Percentiles rank a stretch among this genome's conserved stretches.
Evolutionary conservation across 225 moss, liverwort and hornwort species (phyloP).

Genomic region (Neckera pumila): DNA sequence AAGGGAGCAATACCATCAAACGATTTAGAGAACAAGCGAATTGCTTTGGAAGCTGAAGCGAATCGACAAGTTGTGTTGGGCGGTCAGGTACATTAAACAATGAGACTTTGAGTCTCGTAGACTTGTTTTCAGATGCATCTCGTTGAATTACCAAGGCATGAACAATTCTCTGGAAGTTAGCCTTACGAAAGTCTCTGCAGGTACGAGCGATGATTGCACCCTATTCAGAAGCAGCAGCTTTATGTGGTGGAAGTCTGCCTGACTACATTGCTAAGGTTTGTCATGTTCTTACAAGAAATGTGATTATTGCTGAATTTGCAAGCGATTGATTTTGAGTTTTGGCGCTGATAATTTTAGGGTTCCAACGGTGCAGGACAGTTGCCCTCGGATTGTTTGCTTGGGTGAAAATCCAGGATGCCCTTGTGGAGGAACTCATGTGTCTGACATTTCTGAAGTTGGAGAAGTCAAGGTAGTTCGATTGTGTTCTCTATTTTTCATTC

Average conservation of each 20-base stretch:
- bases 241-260: conserved; percentile 71
- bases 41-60: conserved; percentile 56
- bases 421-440: conserved; percentile 77
- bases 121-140: neutral
- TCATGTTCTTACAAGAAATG: neutral
- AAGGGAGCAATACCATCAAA: conserved; percentile 45
- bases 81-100: conserved; percentile 34
- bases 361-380: conserved; percentile 43
- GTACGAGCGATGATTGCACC: conserved; percentile 42
- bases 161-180: neutral
- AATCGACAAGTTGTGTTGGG: conserved; percentile 44
- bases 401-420: conserved; percentile 57
- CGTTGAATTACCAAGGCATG: neutral
- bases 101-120: neutral
- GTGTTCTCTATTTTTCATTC: neutral
- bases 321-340: neutral
- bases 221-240: conserved; percentile 53
- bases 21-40: conserved; percentile 47
- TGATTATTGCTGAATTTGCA: neutral
- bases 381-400: conserved; percentile 57
- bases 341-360: neutral
- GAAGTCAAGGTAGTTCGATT: conserved; percentile 35
- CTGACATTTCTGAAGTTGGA: conserved; percentile 57
- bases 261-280: conserved; percentile 56
- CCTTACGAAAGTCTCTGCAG: conserved; percentile 16